Conservation (phyloP, 1,139 yeast genomes). For the Yamadazyma trypodendri region DNA sequence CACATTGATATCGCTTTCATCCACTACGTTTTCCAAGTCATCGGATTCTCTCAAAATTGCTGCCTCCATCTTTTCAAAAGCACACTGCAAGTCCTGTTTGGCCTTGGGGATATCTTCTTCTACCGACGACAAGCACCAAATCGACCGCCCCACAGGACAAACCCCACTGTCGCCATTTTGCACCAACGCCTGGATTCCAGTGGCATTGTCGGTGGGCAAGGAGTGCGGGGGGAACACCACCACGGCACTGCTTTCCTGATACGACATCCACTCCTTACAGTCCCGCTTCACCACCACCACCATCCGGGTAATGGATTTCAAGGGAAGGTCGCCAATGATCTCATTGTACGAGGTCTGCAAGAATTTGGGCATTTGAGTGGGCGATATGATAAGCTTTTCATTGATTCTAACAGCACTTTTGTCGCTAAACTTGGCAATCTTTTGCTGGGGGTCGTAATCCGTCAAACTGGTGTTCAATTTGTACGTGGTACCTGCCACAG, state of each 20-base stretch:
- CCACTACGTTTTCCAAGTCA: conserved; percentile 42
- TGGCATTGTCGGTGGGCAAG: conserved; percentile 60
- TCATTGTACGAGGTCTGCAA: conserved; percentile 35
- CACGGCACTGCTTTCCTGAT: conserved; percentile 77
- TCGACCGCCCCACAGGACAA: conserved; percentile 83
- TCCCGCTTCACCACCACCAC: conserved; percentile 82
- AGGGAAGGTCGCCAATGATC: conserved; percentile 37
- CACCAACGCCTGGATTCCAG: conserved; percentile 81
- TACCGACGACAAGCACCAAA: conserved; percentile 85
- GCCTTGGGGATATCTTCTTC: conserved; percentile 68
- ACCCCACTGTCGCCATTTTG: conserved; percentile 89
- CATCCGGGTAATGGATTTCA: conserved; percentile 62
- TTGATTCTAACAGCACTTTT: conserved; percentile 71
- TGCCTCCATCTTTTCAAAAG: conserved; percentile 74
- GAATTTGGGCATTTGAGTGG: conserved; percentile 64
- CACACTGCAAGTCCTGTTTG: conserved; percentile 75
- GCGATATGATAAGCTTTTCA: conserved; percentile 72
- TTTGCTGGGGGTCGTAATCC: conserved; percentile 62
- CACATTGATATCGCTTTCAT: conserved; percentile 55
- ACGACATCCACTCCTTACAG: conserved; percentile 89
- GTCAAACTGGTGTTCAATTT: conserved; percentile 68
- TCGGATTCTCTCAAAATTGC: conserved; percentile 76
- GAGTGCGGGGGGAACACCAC: conserved; percentile 94
- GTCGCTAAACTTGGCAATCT: conserved; percentile 72
- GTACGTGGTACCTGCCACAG: conserved; percentile 96